These are phyloP conservation scores for Russula virescens DNA, from an alignment of 768 basidiomycete species.

Conservation along the genomic window DNA sequence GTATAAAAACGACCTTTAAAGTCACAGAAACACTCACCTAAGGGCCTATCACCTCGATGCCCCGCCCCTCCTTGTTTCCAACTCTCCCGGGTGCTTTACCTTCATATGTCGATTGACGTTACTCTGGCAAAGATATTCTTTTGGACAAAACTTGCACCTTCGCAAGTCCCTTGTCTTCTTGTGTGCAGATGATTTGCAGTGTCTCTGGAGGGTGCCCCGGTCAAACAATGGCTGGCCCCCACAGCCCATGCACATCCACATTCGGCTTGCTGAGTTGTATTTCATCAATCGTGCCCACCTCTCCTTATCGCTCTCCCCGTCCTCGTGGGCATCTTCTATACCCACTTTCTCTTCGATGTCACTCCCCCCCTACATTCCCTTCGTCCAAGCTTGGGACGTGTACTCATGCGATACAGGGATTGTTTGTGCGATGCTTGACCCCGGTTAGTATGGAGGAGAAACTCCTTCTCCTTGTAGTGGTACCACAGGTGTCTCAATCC, in stretches of 20 bases:
- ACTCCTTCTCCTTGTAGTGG: conserved; percentile 2
- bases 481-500: neutral
- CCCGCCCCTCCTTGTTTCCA: too few species aligned
- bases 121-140: neutral
- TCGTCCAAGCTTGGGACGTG: neutral
- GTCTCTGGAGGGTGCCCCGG: neutral
- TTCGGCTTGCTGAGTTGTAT: fast-evolving
- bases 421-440: neutral
- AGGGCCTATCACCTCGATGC: too few species aligned
- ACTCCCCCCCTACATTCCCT: neutral
- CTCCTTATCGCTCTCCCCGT: neutral
- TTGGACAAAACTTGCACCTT: neutral
- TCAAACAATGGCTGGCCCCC: neutral
- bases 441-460: neutral
- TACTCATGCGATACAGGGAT: neutral
- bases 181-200: neutral
- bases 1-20: too few species aligned
- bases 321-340: neutral
- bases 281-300: neutral
- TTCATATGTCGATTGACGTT: neutral
- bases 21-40: too few species aligned
- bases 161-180: neutral
- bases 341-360: neutral
- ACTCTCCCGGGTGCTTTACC: neutral
- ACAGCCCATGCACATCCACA: neutral